Evolutionary conservation across 345 rosid genomes (phyloP).

Genomic region (Lepidium africanum): DNA sequence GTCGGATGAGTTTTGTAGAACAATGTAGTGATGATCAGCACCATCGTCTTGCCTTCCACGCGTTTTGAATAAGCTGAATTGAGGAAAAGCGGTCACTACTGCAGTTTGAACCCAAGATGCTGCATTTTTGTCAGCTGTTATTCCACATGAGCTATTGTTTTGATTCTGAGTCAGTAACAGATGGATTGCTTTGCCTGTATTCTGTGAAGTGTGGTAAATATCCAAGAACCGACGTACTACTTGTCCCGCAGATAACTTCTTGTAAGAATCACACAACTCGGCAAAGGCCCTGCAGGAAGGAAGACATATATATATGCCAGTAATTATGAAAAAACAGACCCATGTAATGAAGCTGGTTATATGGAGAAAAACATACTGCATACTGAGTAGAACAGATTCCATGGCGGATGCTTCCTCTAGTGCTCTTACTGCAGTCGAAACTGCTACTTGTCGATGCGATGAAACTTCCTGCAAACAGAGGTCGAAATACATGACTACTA

Average conservation of each 20-base stretch:
- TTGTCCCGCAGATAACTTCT: conserved; percentile 25
- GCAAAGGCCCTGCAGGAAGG: conserved; percentile 29
- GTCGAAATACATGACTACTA: background rate
- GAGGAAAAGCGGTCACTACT: conserved; percentile 29
- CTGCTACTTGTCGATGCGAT: conserved; percentile 28
- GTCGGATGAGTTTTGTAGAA: conserved; percentile 21
- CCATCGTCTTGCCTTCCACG: conserved; percentile 8
- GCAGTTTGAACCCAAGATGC: conserved; percentile 41
- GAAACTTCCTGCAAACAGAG: conserved; percentile 31
- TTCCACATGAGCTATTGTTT: conserved; percentile 8
- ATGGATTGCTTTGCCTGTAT: conserved; percentile 16
- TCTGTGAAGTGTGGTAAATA: conserved; percentile 31
- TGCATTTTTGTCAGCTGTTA: conserved; percentile 23
- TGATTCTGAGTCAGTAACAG: conserved; percentile 22
- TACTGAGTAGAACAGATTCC: conserved; percentile 30
- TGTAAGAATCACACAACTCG: conserved; percentile 30
- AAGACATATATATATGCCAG: background rate
- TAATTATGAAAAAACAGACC: background rate
- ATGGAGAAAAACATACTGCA: conserved; percentile 29
- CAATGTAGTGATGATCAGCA: conserved; percentile 17
- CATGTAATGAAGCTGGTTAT: background rate
- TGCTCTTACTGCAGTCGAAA: conserved; percentile 28
- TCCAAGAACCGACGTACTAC: conserved; percentile 35
- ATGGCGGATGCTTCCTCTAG: conserved; percentile 39
- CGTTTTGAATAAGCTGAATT: conserved; percentile 34